Evolutionary conservation across 164 flowering plant species (phyloP), one percentile per base, ranked within the genome.

Genomic region (Hamamelis virginiana): DNA sequence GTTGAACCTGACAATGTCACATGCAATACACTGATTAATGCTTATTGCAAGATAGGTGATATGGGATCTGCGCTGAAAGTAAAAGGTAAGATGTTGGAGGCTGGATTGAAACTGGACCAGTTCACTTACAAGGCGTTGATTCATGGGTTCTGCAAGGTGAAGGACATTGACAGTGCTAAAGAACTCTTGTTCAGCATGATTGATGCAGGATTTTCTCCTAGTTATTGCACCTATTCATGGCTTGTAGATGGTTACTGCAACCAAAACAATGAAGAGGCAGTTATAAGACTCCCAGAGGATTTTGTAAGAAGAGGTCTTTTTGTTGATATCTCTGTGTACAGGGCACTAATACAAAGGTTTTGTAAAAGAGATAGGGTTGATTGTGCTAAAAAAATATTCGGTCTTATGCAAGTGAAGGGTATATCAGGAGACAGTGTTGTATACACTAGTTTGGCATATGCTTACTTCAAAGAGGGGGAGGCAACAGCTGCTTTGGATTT

Each of bases 21-120:
- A 3, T 91, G 97, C 74, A 95, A 95, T 77, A 95, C 98, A 26
- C 80, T 95, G 84, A 86, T 92, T 33, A 92, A 95, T 82, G 97
- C 97, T 26, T 95, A 91, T 51, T 83, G 91, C 80, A 95, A 92
- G 78, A 88, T 84, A 59, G 91, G 97, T 66, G 96, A 95, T 80
- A 83, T 86, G 91, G 62, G 16, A 8, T 92, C 94, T 64, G 96
- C 97, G 13, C 47, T 83, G 77, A 91, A 77, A 73, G 87, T 95
- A 59, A 86, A 82, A 80, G 74, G 63, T 61, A 91, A 74, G 80
- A 89, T 92, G 97, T 60, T 89, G 71, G 91, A 82, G 46, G 80
- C 85, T 62, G 92, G 92, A 53, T 67, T 95, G 74, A 80, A 72
- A 61, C 84, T 84, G 9, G 91, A 89, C 66, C 69, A 70, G 33